Evolutionary conservation across 1,284 basidiomycete genomes (phyloP).

Genomic region (Ustilago lituana): DNA sequence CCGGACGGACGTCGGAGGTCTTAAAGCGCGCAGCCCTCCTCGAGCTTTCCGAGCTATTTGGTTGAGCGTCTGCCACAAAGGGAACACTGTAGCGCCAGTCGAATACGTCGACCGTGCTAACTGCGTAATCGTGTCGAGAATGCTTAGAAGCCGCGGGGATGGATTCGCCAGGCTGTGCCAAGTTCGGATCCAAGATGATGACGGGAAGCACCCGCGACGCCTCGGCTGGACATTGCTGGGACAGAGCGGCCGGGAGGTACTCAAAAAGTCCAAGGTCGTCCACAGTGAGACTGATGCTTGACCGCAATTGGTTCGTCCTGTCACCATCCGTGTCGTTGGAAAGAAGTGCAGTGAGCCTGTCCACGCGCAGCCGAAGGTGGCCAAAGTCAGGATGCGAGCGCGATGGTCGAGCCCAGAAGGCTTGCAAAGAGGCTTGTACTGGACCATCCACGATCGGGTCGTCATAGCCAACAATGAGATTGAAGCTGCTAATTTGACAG

Average conservation of each 20-base stretch:
- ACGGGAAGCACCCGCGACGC: conserved; percentile 32
- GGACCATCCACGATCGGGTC: not conserved
- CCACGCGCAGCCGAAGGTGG: conserved; percentile 47
- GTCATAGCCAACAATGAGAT: conserved; percentile 48
- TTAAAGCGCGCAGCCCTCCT: conserved; percentile 27
- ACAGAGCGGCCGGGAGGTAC: conserved; percentile 22
- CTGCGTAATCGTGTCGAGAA: conserved; percentile 26
- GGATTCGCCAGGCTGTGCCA: conserved; percentile 8
- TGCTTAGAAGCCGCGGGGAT: conserved; percentile 1
- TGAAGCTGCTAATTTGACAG: conserved; percentile 22
- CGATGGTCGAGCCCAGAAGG: conserved; percentile 48
- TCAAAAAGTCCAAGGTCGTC: conserved; percentile 43
- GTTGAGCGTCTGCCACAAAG: not conserved
- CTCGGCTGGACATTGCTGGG: conserved; percentile 14
- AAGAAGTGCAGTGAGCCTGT: conserved; percentile 19
- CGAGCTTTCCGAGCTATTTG: no score
- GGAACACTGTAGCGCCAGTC: conserved; percentile 38
- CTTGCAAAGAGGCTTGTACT: conserved; percentile 4
- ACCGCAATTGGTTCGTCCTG: not conserved
- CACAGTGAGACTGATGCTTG: conserved; percentile 8
- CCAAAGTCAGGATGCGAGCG: conserved; percentile 44
- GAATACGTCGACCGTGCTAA: conserved; percentile 37
- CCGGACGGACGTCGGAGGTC: conserved; percentile 6
- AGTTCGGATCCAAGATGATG: conserved; percentile 34
- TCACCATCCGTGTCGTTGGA: not conserved